Conservation (phyloP, 441 rosid species). For the Capsella rubella region DNA sequence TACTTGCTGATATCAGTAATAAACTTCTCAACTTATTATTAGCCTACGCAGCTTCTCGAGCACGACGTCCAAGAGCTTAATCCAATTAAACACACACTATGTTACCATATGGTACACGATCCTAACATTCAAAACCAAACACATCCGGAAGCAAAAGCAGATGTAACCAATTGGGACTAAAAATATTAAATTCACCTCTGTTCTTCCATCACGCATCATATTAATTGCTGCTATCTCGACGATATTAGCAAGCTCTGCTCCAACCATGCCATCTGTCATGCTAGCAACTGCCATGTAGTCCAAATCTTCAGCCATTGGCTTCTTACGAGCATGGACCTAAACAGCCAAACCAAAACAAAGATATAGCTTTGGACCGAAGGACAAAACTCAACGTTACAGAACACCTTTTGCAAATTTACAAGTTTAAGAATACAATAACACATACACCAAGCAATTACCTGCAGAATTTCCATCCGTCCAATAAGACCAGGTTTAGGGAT, state of each 20-base stretch:
- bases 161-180: background rate
- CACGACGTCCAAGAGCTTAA: background rate
- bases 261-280: constrained; percentile 97
- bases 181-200: constrained; percentile 62
- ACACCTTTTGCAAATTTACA: background rate
- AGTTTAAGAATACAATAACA: background rate
- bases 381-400: constrained; percentile 15
- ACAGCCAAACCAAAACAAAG: constrained; percentile 8
- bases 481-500: constrained; percentile 93
- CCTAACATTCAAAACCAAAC: constrained; percentile 11
- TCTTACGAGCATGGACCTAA: constrained; percentile 95
- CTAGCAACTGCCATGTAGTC: constrained; percentile 94
- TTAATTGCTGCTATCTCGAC: constrained; percentile 91
- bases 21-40: background rate
- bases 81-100: constrained; percentile 4
- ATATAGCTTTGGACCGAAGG: background rate
- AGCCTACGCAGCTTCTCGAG: constrained; percentile 4
- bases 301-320: constrained; percentile 96
- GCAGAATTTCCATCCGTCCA: constrained; percentile 91
- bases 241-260: constrained; percentile 97
- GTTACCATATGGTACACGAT: constrained; percentile 9
- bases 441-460: constrained; percentile 51
- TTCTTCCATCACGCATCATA: constrained; percentile 95
- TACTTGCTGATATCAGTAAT: background rate
- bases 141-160: background rate